phyloP scores from a whole-genome alignment of 2,329 filamentous ascomycete genomes.

The Colletotrichum melonis region DNA sequence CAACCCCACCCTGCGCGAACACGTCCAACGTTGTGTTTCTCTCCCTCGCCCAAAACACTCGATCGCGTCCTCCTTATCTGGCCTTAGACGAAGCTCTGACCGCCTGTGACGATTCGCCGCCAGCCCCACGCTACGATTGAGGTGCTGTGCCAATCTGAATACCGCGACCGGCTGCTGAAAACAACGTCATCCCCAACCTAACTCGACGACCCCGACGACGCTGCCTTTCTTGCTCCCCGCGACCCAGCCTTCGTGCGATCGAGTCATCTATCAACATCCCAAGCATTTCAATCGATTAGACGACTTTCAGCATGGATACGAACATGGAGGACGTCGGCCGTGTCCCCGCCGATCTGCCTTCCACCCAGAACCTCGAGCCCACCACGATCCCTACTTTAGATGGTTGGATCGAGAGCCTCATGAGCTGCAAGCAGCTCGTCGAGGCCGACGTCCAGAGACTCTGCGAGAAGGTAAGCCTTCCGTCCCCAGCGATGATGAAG shows the following conservation, averaged over 20 bases:
- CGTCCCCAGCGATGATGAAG: not conserved
- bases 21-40: not conserved
- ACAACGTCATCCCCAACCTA: slow-evolving; percentile 32
- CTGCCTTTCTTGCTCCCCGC: slow-evolving; percentile 25
- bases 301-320: slow-evolving; percentile 78
- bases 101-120: slow-evolving; percentile 34
- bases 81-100: slow-evolving; percentile 35
- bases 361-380: slow-evolving; percentile 77
- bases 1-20: slow-evolving; percentile 25
- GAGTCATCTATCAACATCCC: slow-evolving; percentile 6
- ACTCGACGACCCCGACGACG: slow-evolving; percentile 21
- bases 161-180: slow-evolving; percentile 34
- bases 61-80: slow-evolving; percentile 17
- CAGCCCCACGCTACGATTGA: slow-evolving; percentile 35
- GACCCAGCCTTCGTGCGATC: slow-evolving; percentile 34
- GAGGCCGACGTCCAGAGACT: slow-evolving; percentile 95
- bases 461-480: slow-evolving; percentile 87
- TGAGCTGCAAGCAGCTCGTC: slow-evolving; percentile 97
- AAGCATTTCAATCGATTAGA: slow-evolving; percentile 18
- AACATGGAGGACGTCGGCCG: slow-evolving; percentile 99
- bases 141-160: slow-evolving; percentile 34
- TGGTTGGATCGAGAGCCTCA: slow-evolving; percentile 98
- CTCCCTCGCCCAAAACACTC: slow-evolving; percentile 17
- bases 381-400: slow-evolving; percentile 93
- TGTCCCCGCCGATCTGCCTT: slow-evolving; percentile 81